These are phyloP conservation scores for Cladophialophora yegresii DNA, from an alignment of 2,329 filamentous ascomycete species.

Conservation along the genomic window DNA sequence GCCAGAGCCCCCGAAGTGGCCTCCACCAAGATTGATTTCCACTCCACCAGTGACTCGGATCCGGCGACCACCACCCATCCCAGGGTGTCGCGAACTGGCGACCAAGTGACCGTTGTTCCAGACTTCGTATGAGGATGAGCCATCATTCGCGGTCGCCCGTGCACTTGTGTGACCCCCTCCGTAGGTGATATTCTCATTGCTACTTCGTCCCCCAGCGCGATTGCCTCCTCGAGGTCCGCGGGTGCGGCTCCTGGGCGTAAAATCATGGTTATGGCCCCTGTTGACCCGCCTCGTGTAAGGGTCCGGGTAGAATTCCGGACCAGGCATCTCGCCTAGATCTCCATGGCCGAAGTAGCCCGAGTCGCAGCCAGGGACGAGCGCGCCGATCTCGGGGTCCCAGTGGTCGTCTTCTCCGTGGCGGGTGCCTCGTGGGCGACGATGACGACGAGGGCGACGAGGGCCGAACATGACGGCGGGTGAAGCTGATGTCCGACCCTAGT, in stretches of 20 bases:
- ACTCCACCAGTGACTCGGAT: not conserved
- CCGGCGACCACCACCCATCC: too few relatives aligned
- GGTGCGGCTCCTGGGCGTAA: not conserved
- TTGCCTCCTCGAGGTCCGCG: not conserved
- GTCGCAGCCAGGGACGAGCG: not conserved
- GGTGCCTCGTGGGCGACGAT: constrained; percentile 54
- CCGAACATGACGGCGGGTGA: constrained; percentile 36
- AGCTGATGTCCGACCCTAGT: constrained; percentile 37
- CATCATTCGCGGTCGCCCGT: not conserved
- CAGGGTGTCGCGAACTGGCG: not conserved
- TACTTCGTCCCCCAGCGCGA: not conserved
- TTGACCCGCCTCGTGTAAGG: not conserved
- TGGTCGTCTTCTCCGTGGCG: not conserved
- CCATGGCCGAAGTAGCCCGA: constrained; percentile 10
- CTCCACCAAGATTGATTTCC: not conserved
- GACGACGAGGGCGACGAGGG: constrained; percentile 47
- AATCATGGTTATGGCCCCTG: not conserved
- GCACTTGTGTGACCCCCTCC: not conserved
- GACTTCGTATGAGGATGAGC: not conserved
- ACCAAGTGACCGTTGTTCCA: constrained; percentile 6
- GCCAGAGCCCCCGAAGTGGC: not conserved
- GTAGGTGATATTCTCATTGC: not conserved
- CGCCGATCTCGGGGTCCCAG: not conserved
- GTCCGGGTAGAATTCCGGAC: constrained; percentile 9
- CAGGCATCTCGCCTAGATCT: not conserved